Evolutionary conservation across 2,329 filamentous ascomycete species (phyloP), one percentile per base, ranked within the genome.

Genomic region (Exophiala lecanii-corni): DNA sequence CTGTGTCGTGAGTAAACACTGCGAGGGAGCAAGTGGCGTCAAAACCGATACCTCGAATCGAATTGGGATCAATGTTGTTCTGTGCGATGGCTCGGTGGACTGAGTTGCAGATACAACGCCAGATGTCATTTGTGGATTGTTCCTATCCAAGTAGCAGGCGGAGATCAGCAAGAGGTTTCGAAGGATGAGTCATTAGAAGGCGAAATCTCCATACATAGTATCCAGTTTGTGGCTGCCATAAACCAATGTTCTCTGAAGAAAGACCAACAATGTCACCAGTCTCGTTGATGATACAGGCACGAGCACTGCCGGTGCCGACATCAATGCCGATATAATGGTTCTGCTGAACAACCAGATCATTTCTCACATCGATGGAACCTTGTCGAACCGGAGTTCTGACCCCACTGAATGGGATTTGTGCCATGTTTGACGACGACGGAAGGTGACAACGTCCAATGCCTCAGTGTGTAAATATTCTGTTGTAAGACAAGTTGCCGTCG

Each of bases 11-110:
- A 42, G 82, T 77, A 68, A 98, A 95, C 55, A 97, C 89, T 21
- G 89, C 79, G 19, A 98, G 79, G 13, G 92, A 98, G 73, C 92
- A 98, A n/a, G 92, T 98, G 16, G 92, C 92, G 64, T 98, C 92
- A 65, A 98, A 97, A 40, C 92, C 92, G 59, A 98, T 88, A 45
- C 92, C 92, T 56, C 84, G 84, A 57, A 98, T 84, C 25, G 78
- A 81, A 50, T 70, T 71, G 3, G 82, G 77, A 57, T 91, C 81
- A 55, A 94, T 82, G 56, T 82, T 82, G 55, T 91, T 85, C 64
- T 95, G 84, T 60, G 76, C 77, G 58, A 97, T 77, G 33, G 89
- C 88, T 39, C 82, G 78, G 58, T 89, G 84, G 26, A 96, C 88
- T 31, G 88, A 92, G 48, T 80, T 76, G 70, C 89, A 95, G 62